A percentile compares a stretch with the other conserved stretches of the same genome.
Conservation (phyloP, 805 yeast species). For the Myxozyma kluyveri region DNA sequence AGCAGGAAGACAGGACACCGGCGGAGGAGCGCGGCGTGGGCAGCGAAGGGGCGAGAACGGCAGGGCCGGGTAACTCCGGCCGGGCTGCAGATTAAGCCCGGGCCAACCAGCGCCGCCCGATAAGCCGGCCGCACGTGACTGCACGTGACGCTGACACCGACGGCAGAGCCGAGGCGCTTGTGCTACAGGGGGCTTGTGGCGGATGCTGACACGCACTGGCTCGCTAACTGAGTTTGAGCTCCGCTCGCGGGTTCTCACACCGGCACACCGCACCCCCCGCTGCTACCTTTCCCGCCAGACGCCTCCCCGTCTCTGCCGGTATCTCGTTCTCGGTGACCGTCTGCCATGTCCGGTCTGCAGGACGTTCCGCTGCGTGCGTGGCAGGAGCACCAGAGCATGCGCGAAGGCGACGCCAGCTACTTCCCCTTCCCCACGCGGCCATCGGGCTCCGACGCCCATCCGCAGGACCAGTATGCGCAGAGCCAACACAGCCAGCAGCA, state of each 20-base stretch:
- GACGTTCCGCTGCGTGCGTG: too few species aligned
- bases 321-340: neutral
- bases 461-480: neutral
- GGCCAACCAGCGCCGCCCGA: constrained; percentile 21
- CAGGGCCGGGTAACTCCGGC: constrained; percentile 3
- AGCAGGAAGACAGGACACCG: neutral
- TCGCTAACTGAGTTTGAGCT: neutral
- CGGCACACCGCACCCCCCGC: neutral
- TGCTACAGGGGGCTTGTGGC: neutral
- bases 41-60: neutral
- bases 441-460: too few species aligned
- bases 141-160: neutral
- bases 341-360: neutral
- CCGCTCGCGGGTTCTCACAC: too few species aligned
- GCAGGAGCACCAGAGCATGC: too few species aligned
- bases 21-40: constrained; percentile 3
- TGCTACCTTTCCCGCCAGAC: neutral
- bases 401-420: constrained; percentile 16
- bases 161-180: neutral
- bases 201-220: neutral
- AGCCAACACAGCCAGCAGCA: constrained; percentile 7
- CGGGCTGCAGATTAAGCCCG: neutral
- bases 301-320: neutral
- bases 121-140: constrained; percentile 1
- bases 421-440: constrained; percentile 28